Percentiles rank a stretch among this genome's conserved stretches.
phyloP scores from a whole-genome alignment of 1,284 basidiomycete species.

The Trichosporon coremiiforme region DNA sequence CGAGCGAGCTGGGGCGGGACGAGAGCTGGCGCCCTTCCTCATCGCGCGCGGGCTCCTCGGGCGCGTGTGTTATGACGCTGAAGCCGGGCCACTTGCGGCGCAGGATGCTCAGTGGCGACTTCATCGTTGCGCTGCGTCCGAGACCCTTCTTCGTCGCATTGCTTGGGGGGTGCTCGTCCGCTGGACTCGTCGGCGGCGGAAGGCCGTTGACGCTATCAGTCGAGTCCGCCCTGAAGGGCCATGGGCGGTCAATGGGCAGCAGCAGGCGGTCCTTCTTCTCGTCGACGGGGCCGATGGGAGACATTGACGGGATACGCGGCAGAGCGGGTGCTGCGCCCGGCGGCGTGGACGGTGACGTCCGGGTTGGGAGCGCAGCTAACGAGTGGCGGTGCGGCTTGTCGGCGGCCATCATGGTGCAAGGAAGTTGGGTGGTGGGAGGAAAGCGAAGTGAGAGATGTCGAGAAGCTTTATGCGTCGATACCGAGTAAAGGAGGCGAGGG shows the following conservation, averaged over 20 bases:
- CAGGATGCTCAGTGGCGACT: constrained; percentile 14
- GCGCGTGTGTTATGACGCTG: neutral
- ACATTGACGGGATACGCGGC: neutral
- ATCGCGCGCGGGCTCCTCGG: neutral
- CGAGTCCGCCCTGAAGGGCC: neutral
- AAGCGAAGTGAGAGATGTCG: neutral
- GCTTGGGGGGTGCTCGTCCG: neutral
- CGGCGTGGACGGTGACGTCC: neutral
- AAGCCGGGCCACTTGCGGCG: constrained; percentile 11
- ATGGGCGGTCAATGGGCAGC: neutral
- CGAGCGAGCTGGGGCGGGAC: neutral
- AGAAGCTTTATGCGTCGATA: neutral
- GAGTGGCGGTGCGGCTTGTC: constrained; percentile 5
- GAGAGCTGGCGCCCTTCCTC: neutral
- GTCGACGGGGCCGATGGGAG: constrained; percentile 4
- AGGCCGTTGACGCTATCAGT: neutral
- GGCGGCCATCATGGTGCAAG: neutral
- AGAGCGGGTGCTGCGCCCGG: constrained; percentile 3
- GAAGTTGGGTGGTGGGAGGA: neutral
- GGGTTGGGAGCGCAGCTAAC: neutral
- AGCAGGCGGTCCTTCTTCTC: neutral
- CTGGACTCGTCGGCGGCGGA: neutral
- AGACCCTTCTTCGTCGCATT: neutral
- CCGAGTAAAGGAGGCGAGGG: neutral
- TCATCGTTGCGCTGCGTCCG: constrained; percentile 1